Conservation (phyloP, 768 basidiomycete genomes). For the Cyclocybe cylindracea region DNA sequence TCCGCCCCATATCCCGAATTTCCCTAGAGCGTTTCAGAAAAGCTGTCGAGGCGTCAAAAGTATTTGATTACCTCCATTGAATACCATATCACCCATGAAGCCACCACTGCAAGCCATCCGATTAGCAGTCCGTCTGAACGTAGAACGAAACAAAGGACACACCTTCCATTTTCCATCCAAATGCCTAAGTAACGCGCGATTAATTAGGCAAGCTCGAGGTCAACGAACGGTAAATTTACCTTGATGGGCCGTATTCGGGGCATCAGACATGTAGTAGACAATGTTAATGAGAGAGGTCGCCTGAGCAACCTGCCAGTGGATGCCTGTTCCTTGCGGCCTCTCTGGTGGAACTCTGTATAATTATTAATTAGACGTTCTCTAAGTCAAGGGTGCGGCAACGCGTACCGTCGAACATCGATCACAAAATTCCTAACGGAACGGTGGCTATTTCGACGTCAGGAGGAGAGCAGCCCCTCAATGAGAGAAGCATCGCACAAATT, state of each 20-base stretch:
- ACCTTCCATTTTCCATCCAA: conserved; percentile 84
- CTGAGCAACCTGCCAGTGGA: conserved; percentile 87
- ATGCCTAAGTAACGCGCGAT: conserved; percentile 34
- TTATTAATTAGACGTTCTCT: not conserved
- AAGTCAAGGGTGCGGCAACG: not conserved
- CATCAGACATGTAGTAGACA: conserved; percentile 69
- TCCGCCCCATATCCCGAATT: conserved; percentile 73
- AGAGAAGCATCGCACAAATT: conserved; percentile 56
- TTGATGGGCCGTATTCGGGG: conserved; percentile 63
- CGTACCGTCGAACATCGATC: conserved; percentile 59
- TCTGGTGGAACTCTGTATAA: conserved; percentile 46
- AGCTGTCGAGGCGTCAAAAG: not conserved
- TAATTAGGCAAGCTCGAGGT: not conserved
- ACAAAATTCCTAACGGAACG: conserved; percentile 75
- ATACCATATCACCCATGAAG: conserved; percentile 54
- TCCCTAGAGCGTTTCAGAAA: conserved; percentile 38
- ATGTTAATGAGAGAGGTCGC: conserved; percentile 76
- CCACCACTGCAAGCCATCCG: conserved; percentile 40
- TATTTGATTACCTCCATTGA: conserved; percentile 49
- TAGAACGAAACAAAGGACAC: conserved; percentile 11
- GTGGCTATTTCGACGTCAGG: conserved; percentile 40
- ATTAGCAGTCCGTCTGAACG: not conserved
- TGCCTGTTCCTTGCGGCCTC: conserved; percentile 59
- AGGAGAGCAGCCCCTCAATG: not conserved
- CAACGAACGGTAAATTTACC: conserved; percentile 34